Percentiles rank a stretch among this genome's conserved stretches.
Conservation (phyloP, 768 basidiomycete genomes). For the Solioccasus polychromus region DNA sequence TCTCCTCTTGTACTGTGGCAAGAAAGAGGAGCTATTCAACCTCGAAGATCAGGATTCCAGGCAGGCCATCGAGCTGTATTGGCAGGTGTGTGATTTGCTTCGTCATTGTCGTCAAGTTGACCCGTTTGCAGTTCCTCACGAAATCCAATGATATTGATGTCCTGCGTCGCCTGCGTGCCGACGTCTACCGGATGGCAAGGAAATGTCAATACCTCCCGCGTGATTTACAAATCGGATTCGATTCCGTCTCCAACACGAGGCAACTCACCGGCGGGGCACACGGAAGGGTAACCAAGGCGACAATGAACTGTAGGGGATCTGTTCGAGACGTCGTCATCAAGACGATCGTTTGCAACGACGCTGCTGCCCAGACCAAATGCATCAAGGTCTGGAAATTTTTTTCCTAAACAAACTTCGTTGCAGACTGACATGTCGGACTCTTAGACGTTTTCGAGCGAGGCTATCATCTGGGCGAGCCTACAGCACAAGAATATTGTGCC, state of each 20-base stretch:
- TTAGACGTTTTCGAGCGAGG: constrained; percentile 25
- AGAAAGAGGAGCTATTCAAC: constrained; percentile 12
- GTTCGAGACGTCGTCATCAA: constrained; percentile 26
- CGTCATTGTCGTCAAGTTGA: neutral
- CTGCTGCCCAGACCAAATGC: neutral
- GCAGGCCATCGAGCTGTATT: constrained; percentile 22
- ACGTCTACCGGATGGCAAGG: constrained; percentile 28
- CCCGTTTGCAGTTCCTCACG: constrained; percentile 12
- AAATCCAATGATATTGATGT: neutral
- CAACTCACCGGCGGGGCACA: constrained; percentile 13
- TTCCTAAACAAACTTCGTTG: neutral
- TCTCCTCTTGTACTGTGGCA: constrained; percentile 20
- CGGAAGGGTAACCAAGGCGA: constrained; percentile 21
- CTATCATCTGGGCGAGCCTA: constrained; percentile 27
- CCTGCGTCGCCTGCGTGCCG: constrained; percentile 13
- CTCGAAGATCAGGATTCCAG: constrained; percentile 14
- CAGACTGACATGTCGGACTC: neutral
- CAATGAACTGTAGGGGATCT: too few species aligned
- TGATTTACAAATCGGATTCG: constrained; percentile 10
- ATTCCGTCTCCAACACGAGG: neutral
- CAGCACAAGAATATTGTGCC: constrained; percentile 26
- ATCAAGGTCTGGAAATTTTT: constrained; percentile 12
- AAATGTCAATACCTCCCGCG: constrained; percentile 25
- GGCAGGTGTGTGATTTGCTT: constrained; percentile 14
- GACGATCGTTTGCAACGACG: constrained; percentile 9